Base-by-base conservation (phyloP, 2,329 filamentous ascomycete species). In the Trichoderma sp. region DNA sequence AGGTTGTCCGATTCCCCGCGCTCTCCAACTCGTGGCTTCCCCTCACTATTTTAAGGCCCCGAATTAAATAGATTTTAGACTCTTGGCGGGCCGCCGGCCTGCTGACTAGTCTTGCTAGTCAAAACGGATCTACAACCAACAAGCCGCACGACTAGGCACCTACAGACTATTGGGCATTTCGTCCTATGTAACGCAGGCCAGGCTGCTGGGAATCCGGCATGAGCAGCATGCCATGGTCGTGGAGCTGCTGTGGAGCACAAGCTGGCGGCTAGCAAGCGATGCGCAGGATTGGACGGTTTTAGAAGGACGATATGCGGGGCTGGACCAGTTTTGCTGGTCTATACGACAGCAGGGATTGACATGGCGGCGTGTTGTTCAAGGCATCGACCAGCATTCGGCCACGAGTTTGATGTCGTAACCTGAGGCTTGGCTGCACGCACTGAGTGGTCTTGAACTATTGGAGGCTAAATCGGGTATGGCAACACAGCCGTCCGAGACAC, bases 1-100 rank as follows among this genome's bases (percentile, higher is more conserved):
- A 59, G 40, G 55, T 58, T 67, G 64, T 52, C 64, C 64, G 64
- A 59, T n/a, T 35, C 61, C 63, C 63, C 62, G 33, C 63, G 33
- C 24, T 66, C 64, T 58, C 53, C 63, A 58, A 66, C 27, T 43
- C 27, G 19, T 49, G 27, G 29, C n/a, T 33, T 58, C 49, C 63
- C 64, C 64, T 59, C 53, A 57, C 37, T 40, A 29, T 43, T 43
- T 43, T n/a, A 43, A n/a, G 4, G 37, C 64, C 64, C 64, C 64
- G 24, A 40, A 67, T 59, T 52, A 29, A 59, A 21, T 67, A 67
- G 55, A 59, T 40, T 40, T 27, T 67, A 67, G 14, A 58, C 55
- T 67, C 64, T 67, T 67, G 64, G 64, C 64, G 55, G 62, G 37
- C 55, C 55, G 64, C 37, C n/a, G 37, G 14, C 21, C 37, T 59